Conservation (phyloP, 768 basidiomycete species). For the Punctularia strigosozonata region DNA sequence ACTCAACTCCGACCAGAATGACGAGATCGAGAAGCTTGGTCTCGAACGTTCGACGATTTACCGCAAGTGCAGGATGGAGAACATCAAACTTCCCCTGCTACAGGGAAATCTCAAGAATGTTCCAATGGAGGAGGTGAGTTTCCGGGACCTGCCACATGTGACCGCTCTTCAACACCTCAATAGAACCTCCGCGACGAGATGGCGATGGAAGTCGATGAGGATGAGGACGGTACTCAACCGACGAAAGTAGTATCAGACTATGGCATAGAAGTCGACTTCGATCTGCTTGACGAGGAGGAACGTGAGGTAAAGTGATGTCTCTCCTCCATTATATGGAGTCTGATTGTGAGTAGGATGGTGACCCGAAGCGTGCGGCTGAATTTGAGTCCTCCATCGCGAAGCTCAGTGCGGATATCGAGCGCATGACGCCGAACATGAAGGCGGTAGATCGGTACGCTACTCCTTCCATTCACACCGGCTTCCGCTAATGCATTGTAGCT, state of each 20-base stretch:
- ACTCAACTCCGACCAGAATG: constrained; percentile 36
- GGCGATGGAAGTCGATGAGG: constrained; percentile 87
- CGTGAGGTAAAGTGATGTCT: constrained; percentile 44
- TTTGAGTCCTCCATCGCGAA: constrained; percentile 65
- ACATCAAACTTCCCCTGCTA: constrained; percentile 70
- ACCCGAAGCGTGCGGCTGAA: constrained; percentile 51
- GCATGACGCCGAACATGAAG: constrained; percentile 95
- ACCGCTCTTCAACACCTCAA: not conserved
- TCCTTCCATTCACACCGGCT: not conserved
- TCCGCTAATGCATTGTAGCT: constrained; percentile 23
- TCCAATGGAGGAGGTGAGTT: constrained; percentile 87
- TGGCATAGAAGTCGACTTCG: constrained; percentile 86
- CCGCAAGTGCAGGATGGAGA: constrained; percentile 87
- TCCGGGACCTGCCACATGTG: not conserved
- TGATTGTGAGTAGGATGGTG: constrained; percentile 34
- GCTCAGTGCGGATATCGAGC: constrained; percentile 71
- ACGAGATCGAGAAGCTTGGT: constrained; percentile 82
- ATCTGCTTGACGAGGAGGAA: constrained; percentile 61
- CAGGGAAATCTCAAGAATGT: constrained; percentile 75
- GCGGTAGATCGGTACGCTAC: constrained; percentile 71
- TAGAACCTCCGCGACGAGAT: constrained; percentile 77
- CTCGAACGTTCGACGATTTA: constrained; percentile 82
- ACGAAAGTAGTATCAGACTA: constrained; percentile 67
- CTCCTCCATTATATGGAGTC: not conserved
- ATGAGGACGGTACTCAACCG: constrained; percentile 70